phyloP scores from a whole-genome alignment of 371 early-diverging fungal genomes.

The Haplosporangium sp. region DNA sequence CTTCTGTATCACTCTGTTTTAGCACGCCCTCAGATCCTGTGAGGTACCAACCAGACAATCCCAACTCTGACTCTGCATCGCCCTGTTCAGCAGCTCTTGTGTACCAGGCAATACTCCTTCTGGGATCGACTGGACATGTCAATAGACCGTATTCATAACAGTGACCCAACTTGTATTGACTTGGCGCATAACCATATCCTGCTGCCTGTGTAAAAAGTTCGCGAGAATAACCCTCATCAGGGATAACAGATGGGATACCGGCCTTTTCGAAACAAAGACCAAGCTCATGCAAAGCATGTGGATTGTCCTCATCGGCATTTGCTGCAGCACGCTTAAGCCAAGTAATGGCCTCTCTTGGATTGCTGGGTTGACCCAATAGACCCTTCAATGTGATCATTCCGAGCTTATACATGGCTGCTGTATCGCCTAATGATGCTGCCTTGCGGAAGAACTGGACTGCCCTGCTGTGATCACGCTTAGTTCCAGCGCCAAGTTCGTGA shows the following conservation, averaged over 20 bases:
- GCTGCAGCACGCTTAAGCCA: conserved; percentile 84
- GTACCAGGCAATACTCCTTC: conserved; percentile 77
- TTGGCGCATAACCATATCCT: conserved; percentile 79
- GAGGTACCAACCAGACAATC: conserved; percentile 79
- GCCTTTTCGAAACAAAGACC: conserved; percentile 80
- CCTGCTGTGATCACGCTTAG: conserved; percentile 84
- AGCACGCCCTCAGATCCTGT: conserved; percentile 85
- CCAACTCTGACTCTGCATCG: conserved; percentile 90
- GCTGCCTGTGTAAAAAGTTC: conserved; percentile 81
- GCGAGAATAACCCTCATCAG: conserved; percentile 79
- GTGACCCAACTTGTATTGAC: conserved; percentile 82
- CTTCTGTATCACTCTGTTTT: conserved; percentile 85
- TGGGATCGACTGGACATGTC: conserved; percentile 74
- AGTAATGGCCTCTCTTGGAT: conserved; percentile 80
- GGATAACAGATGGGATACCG: conserved; percentile 75
- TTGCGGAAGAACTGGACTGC: conserved; percentile 86
- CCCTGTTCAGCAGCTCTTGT: conserved; percentile 89
- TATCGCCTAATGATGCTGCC: conserved; percentile 77
- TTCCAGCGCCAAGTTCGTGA: conserved; percentile 95
- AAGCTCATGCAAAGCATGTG: conserved; percentile 85
- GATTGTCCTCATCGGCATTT: conserved; percentile 78
- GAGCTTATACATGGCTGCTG: conserved; percentile 82
- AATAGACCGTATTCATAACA: conserved; percentile 85
- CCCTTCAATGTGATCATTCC: conserved; percentile 83
- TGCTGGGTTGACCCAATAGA: conserved; percentile 69